Conservation (phyloP, 2,329 filamentous ascomycete genomes). For the Exophiala calicioides region DNA sequence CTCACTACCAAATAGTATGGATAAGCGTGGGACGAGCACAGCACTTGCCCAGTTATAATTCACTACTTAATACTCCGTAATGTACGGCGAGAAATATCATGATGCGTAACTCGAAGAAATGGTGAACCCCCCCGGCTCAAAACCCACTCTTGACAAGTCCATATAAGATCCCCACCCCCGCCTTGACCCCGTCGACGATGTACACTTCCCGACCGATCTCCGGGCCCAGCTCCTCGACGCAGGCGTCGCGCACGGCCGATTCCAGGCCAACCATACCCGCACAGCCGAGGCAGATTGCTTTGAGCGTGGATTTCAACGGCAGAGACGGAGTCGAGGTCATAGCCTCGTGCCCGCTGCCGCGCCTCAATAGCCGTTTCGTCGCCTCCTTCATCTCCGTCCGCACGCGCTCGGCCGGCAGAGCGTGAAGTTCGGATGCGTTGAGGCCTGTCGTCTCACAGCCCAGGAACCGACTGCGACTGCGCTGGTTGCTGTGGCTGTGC, state of each 20-base stretch:
- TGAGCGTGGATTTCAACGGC: constrained; percentile 37
- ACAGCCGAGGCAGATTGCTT: constrained; percentile 79
- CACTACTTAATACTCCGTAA: no score
- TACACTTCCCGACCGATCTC: constrained; percentile 60
- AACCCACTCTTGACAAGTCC: constrained; percentile 22
- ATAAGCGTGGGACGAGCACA: no score
- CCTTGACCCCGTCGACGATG: constrained; percentile 79
- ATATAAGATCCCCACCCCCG: constrained; percentile 28
- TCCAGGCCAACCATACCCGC: constrained; percentile 90
- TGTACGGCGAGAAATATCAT: no score
- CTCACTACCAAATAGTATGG: no score
- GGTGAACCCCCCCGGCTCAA: constrained; percentile 21
- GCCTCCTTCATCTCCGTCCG: constrained; percentile 67
- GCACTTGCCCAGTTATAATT: no score
- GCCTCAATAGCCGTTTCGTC: constrained; percentile 63
- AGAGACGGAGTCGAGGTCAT: background rate
- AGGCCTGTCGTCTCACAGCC: constrained; percentile 82
- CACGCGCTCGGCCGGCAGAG: constrained; percentile 64
- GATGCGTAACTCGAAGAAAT: no score
- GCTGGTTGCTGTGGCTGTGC: constrained; percentile 14
- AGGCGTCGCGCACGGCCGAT: constrained; percentile 69
- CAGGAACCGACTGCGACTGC: constrained; percentile 59
- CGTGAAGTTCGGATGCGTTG: constrained; percentile 76
- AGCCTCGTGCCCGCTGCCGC: constrained; percentile 27
- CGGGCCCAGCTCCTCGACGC: constrained; percentile 64